Evolutionary conservation across 192 early-diverging fungal genomes (phyloP), one percentile per base, ranked within the genome.

Genomic region (Phycomyces blakesleeanus): DNA sequence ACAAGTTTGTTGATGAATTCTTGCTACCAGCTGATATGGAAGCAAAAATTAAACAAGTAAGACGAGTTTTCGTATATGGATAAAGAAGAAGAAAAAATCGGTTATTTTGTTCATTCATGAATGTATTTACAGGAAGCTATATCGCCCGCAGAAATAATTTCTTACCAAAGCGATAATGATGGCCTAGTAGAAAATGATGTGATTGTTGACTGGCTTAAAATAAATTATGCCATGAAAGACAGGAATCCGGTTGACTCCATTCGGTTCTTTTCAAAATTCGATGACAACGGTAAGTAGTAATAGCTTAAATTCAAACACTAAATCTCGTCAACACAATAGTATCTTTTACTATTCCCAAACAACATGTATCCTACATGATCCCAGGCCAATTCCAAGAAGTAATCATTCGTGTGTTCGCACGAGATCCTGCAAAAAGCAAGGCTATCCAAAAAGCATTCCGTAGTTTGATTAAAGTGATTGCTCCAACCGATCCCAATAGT

Each of bases 211-310:
- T 83, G 81, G 55, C 51, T 83, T 8, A 86, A 80, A 21, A 82
- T 95, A 20, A 87, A 91, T 66, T 95, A 91, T 72, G 91, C 91
- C n/a, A 89, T 92, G 85, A 83, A 86, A 56, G 84, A 86, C 50
- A 71, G 84, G 26, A 95, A 98, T 61, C 96, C 96, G 0, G 88
- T 98, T 8, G 92, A 98, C 60, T 71, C 69, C 27, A 81, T 94
- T 61, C 77, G 78, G 38, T 98, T 98, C 61, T 95, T 83, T 74
- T 85, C 78, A 24, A 93, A 94, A 64, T 83, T 71, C 66, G 76
- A 79, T 54, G 69, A 67, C 15, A 69, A 74, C 37, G 73, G 73
- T 75, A 57, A 61, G n/a, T 4, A 18, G 12, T 9, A 34, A 24
- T 53, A 22, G 29, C 0, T 0, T 9, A 54, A 40, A 22, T 5